Evolutionary conservation across 805 yeast genomes (phyloP).

Genomic region (Zygoascus bituminiphila): DNA sequence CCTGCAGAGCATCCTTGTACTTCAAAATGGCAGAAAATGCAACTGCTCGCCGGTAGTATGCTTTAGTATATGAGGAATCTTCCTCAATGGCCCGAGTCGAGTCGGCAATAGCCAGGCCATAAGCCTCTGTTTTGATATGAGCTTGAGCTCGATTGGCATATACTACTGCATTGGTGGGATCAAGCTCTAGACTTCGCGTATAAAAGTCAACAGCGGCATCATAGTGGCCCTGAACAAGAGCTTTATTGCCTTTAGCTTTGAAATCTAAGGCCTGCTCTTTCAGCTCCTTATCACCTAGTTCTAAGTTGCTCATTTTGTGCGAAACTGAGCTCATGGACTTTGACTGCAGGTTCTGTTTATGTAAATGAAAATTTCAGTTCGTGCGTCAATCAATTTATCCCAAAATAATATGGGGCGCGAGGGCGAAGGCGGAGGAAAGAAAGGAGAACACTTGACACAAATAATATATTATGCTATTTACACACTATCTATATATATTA

Average conservation of each 20-base stretch:
- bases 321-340: too few species aligned
- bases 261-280: constrained; percentile 8
- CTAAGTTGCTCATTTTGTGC: background rate
- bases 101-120: constrained; percentile 78
- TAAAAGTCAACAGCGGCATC: constrained; percentile 59
- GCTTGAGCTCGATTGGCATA: constrained; percentile 85
- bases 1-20: constrained; percentile 64
- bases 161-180: constrained; percentile 54
- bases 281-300: background rate
- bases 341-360: too few species aligned
- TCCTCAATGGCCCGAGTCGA: constrained; percentile 61
- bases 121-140: constrained; percentile 75
- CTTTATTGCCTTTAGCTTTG: constrained; percentile 64
- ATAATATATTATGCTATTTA: background rate
- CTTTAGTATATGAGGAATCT: constrained; percentile 64
- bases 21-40: constrained; percentile 69
- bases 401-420: too few species aligned
- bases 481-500: background rate
- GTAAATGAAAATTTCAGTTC: too few species aligned
- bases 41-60: constrained; percentile 80
- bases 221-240: constrained; percentile 51
- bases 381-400: too few species aligned
- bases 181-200: constrained; percentile 60
- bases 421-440: too few species aligned
- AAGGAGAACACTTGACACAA: too few species aligned